phyloP scores from a whole-genome alignment of 768 basidiomycete species.

The Neoboletus magnificus region DNA sequence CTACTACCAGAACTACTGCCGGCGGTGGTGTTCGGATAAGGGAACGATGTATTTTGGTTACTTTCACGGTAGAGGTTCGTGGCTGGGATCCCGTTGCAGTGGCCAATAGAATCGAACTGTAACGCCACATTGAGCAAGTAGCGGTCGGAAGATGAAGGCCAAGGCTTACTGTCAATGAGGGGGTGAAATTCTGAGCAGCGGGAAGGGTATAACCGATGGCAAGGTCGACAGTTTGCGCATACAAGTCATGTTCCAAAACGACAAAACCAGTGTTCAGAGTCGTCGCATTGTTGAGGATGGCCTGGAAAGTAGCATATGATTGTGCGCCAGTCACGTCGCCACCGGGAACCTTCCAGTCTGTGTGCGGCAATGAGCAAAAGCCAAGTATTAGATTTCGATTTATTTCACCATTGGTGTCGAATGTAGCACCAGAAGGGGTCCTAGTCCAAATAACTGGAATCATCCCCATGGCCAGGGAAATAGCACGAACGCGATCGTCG shows the following conservation, averaged over 20 bases:
- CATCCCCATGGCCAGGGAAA: constrained; percentile 88
- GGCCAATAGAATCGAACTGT: constrained; percentile 71
- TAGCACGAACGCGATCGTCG: constrained; percentile 91
- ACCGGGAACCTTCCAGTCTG: constrained; percentile 86
- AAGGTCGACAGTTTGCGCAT: constrained; percentile 80
- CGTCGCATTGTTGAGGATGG: constrained; percentile 69
- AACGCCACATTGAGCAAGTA: not conserved
- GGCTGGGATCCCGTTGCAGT: constrained; percentile 64
- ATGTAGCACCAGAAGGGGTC: constrained; percentile 48
- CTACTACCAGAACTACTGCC: constrained; percentile 4
- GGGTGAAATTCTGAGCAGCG: constrained; percentile 63
- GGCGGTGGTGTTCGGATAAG: constrained; percentile 39
- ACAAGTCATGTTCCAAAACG: constrained; percentile 87
- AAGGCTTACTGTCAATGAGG: constrained; percentile 56
- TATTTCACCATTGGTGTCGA: constrained; percentile 68
- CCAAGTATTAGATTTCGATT: not conserved
- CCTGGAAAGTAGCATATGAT: constrained; percentile 65
- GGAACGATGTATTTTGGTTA: constrained; percentile 67
- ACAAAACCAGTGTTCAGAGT: constrained; percentile 71
- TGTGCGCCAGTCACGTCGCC: constrained; percentile 66
- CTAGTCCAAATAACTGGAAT: constrained; percentile 89
- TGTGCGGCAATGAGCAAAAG: constrained; percentile 10
- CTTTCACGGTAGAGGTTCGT: constrained; percentile 83
- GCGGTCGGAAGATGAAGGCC: not conserved
- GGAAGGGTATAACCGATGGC: constrained; percentile 85